Evolutionary conservation across 108 stramenopile species (phyloP).

Genomic region (Phaeodactylum tricornutum): DNA sequence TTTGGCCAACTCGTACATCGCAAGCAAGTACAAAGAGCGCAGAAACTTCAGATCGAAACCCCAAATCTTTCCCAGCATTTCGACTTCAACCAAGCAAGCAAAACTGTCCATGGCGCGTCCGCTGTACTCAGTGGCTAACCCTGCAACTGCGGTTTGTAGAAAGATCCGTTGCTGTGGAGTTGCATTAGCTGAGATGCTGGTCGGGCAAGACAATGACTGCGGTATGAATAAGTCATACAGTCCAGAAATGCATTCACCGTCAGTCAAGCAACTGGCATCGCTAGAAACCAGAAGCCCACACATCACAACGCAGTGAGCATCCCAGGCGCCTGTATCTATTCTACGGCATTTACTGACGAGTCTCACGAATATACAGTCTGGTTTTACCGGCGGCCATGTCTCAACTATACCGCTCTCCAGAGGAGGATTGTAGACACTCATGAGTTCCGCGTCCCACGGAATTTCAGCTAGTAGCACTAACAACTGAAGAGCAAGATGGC

Average conservation of each 20-base stretch:
- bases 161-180: conserved; percentile 13
- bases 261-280: conserved; percentile 27
- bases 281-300: conserved; percentile 44
- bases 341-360: conserved; percentile 20
- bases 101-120: conserved; percentile 36
- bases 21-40: conserved; percentile 57
- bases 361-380: conserved; percentile 36
- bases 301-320: conserved; percentile 47
- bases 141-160: conserved; percentile 51
- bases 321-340: conserved; percentile 30
- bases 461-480: conserved; percentile 18
- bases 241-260: conserved; percentile 44
- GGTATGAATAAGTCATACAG: conserved; percentile 40
- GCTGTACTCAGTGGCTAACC: conserved; percentile 26
- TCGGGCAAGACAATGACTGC: conserved; percentile 31
- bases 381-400: conserved; percentile 54
- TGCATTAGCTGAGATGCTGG: conserved; percentile 13
- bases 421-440: background rate
- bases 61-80: conserved; percentile 45
- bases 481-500: conserved; percentile 15
- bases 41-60: conserved; percentile 42
- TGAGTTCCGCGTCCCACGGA: conserved; percentile 15
- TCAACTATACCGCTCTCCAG: conserved; percentile 7
- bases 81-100: conserved; percentile 38
- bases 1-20: conserved; percentile 65